These are phyloP conservation scores for Fusarium equiseti DNA, from an alignment of 2,329 filamentous ascomycete genomes.

Conservation along the genomic window DNA sequence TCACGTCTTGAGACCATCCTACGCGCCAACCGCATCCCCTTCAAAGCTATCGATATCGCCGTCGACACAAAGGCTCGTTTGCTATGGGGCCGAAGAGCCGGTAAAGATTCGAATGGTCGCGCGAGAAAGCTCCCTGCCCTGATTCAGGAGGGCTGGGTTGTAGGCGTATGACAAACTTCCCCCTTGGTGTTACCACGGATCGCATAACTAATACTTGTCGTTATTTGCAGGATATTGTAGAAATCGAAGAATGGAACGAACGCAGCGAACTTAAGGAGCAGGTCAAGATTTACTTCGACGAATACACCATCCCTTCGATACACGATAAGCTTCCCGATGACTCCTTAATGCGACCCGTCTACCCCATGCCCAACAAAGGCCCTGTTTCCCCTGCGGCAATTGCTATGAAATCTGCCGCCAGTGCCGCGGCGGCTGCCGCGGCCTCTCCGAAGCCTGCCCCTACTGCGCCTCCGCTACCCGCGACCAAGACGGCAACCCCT, in stretches of 20 bases:
- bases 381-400: neutral
- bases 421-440: slow-evolving; percentile 33
- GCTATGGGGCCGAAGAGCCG: slow-evolving; percentile 86
- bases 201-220: slow-evolving; percentile 1
- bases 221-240: slow-evolving; percentile 79
- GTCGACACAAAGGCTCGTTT: slow-evolving; percentile 89
- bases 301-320: slow-evolving; percentile 69
- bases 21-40: slow-evolving; percentile 92
- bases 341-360: slow-evolving; percentile 45
- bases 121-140: slow-evolving; percentile 85
- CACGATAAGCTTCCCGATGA: slow-evolving; percentile 62
- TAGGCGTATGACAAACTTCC: slow-evolving; percentile 76
- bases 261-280: slow-evolving; percentile 94
- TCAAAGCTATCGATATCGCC: slow-evolving; percentile 91
- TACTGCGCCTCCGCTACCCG: slow-evolving; percentile 42
- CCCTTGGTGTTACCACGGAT: neutral
- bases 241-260: slow-evolving; percentile 99
- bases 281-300: slow-evolving; percentile 76
- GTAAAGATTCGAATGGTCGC: slow-evolving; percentile 73
- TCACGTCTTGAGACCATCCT: slow-evolving; percentile 96
- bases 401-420: slow-evolving; percentile 32
- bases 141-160: slow-evolving; percentile 85
- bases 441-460: slow-evolving; percentile 44
- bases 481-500: slow-evolving; percentile 35
- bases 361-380: slow-evolving; percentile 24